Conservation (phyloP, 371 early-diverging fungal species). For the Mortierella sp. region DNA sequence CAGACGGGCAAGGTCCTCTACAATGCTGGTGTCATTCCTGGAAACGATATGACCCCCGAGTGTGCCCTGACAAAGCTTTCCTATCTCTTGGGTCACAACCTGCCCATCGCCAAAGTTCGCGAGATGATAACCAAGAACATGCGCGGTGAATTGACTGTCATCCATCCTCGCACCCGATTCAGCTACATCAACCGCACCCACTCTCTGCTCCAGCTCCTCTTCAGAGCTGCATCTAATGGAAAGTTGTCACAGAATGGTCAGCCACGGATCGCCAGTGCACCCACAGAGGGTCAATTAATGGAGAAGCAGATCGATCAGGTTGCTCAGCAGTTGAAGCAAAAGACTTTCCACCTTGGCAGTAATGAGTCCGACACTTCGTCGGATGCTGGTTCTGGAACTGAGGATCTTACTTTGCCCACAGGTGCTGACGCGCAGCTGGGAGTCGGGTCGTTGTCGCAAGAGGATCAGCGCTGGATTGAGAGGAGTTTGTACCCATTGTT, state of each 20-base stretch:
- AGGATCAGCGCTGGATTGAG: slow-evolving; percentile 80
- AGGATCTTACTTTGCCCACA: background rate
- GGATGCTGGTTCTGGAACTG: slow-evolving; percentile 28
- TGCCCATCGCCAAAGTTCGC: slow-evolving; percentile 79
- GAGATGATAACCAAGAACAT: slow-evolving; percentile 85
- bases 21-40: slow-evolving; percentile 91
- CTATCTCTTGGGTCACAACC: slow-evolving; percentile 87
- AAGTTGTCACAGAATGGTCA: slow-evolving; percentile 22
- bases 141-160: slow-evolving; percentile 94
- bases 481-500: slow-evolving; percentile 86
- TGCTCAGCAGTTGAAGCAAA: background rate
- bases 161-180: slow-evolving; percentile 72
- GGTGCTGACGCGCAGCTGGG: slow-evolving; percentile 17
- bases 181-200: slow-evolving; percentile 68
- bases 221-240: slow-evolving; percentile 55
- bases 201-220: slow-evolving; percentile 65
- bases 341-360: slow-evolving; percentile 15
- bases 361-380: slow-evolving; percentile 19
- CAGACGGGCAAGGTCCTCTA: slow-evolving; percentile 92
- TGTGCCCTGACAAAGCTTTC: slow-evolving; percentile 96
- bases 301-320: slow-evolving; percentile 12
- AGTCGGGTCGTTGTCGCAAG: slow-evolving; percentile 31
- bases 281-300: slow-evolving; percentile 14
- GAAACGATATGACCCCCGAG: slow-evolving; percentile 98
- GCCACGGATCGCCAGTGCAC: slow-evolving; percentile 17